Base-by-base conservation (phyloP, 768 basidiomycete genomes). In the Mycena vitilis region DNA sequence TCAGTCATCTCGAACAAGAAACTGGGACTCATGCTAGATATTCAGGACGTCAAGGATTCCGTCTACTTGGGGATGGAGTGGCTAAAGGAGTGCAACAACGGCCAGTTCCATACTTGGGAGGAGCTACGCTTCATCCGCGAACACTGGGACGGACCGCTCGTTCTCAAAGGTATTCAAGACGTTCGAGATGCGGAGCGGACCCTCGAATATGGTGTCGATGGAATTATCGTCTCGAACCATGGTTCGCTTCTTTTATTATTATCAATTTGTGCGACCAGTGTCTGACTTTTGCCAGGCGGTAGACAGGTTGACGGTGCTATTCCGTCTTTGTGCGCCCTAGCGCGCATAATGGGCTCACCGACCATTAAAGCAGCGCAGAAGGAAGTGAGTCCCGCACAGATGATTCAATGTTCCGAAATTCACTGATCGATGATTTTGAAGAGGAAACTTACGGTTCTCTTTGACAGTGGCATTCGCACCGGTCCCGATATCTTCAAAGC, bases 401-500 rank as follows among this genome's bases (percentile, higher is more conserved):
- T 40, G 40, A 15, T 15, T 40, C 7, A 40, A 11, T 40, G 2
- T 40, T 15, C 10, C n/a, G n/a, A n/a, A 5, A 30, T 30, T 30
- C 30, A 30, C 30, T 30, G 30, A 30, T 5, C 30, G 30, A 30
- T 40, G 4, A 40, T 40, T 47, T 47, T 3, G 8, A 78, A 83
- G 15, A 91, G 91, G 1, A 86, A 85, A 63, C 77, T 94, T 44
- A 89, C 90, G 1, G 79, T 95, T 40, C 80, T 96, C 4, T 94
- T 91, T 73, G 90, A 91, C 74, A 94, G 89, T 59, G 94, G 95
- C 8, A 90, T 96, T 67, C 88, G 95, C 49, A 92, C 90, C 0
- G 95, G 93, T 13, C 87, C 88, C 48, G 95, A 97, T 69, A 87
- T 95, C 53, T 84, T 94, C 78, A 93, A 94, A 77, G 95, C 95